phyloP scores from a whole-genome alignment of 441 rosid genomes.

The Geranium incanum region DNA sequence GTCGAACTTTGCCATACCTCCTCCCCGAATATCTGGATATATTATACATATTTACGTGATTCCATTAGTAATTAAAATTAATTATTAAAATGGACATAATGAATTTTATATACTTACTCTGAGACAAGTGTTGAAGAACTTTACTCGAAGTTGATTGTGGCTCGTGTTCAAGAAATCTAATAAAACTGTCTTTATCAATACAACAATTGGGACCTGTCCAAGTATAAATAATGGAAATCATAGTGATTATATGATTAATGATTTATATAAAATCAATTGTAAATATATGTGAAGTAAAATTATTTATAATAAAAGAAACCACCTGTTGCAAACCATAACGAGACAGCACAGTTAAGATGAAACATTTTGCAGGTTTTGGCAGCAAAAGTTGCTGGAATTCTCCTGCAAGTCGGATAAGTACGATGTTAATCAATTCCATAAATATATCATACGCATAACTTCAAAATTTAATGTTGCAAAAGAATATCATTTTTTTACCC shows the following conservation, averaged over 20 bases:
- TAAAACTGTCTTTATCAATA: neutral
- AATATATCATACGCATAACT: too few species aligned
- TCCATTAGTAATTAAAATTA: neutral
- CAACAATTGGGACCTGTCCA: neutral
- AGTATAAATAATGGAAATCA: neutral
- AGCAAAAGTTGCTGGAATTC: neutral
- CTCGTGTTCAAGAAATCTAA: neutral
- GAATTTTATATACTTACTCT: neutral
- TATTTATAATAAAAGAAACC: neutral
- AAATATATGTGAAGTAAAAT: neutral
- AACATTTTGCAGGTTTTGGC: neutral
- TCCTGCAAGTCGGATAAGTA: neutral
- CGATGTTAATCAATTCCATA: too few species aligned
- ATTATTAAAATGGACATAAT: neutral
- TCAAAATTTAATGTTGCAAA: neutral
- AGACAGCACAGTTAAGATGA: neutral
- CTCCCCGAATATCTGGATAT: neutral
- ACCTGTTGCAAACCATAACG: neutral
- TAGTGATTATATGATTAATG: neutral
- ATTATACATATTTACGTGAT: neutral
- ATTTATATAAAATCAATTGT: neutral
- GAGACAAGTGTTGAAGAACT: neutral
- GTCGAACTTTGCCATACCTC: neutral
- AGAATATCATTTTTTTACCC: neutral
- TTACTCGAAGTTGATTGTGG: neutral